Conservation (phyloP, 2,329 filamentous ascomycete species). For the Colletotrichum eleusines region DNA sequence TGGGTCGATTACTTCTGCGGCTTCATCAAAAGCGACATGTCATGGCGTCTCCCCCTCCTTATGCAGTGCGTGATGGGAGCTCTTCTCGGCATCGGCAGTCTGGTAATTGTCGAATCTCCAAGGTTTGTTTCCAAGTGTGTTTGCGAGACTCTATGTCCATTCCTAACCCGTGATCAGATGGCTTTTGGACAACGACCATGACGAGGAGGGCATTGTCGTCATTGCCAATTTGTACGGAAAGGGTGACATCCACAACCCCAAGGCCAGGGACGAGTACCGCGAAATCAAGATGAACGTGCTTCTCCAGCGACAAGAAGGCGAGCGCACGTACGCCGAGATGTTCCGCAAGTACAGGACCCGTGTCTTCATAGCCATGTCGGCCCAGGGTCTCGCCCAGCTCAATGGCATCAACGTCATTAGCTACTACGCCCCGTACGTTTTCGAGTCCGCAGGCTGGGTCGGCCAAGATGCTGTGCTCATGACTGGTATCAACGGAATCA, state of each 20-base stretch:
- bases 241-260: conserved; percentile 92
- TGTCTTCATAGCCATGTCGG: conserved; percentile 98
- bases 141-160: conserved; percentile 17
- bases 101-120: conserved; percentile 96
- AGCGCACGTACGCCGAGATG: conserved; percentile 93
- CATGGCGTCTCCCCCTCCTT: conserved; percentile 89
- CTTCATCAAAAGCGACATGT: conserved; percentile 84
- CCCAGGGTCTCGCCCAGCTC: conserved; percentile 93
- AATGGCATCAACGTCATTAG: conserved; percentile 99
- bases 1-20: conserved; percentile 99
- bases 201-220: conserved; percentile 97
- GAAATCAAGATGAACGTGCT: conserved; percentile 99
- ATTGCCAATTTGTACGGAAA: conserved; percentile 97
- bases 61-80: conserved; percentile 97
- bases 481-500: conserved; percentile 94
- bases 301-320: conserved; percentile 92
- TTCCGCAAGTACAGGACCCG: conserved; percentile 91
- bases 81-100: conserved; percentile 84
- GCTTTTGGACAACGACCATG: conserved; percentile 96
- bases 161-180: conserved; percentile 68
- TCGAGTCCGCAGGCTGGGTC: conserved; percentile 95
- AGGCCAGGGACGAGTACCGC: conserved; percentile 94
- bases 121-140: conserved; percentile 66
- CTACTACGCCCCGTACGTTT: conserved; percentile 96
- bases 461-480: conserved; percentile 93